A percentile compares a stretch with the other conserved stretches of the same genome.
Evolutionary conservation across 345 rosid genomes (phyloP).

Genomic region (Citrus glauca): DNA sequence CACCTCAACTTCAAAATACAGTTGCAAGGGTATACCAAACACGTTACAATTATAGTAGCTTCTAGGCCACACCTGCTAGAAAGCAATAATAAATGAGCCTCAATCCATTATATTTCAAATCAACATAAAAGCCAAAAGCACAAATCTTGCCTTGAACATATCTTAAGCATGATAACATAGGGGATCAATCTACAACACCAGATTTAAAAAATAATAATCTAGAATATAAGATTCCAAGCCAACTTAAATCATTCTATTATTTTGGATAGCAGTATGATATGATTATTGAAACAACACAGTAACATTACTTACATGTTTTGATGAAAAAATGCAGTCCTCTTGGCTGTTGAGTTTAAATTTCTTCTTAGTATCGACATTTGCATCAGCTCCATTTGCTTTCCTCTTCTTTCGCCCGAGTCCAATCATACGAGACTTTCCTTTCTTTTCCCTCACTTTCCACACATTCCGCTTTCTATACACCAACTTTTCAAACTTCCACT

Average conservation of each 20-base stretch:
- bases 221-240: background rate
- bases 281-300: background rate
- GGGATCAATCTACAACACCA: background rate
- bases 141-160: background rate
- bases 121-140: background rate
- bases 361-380: constrained; percentile 31
- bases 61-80: too few species aligned
- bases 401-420: constrained; percentile 57
- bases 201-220: background rate
- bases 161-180: background rate
- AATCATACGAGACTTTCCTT: constrained; percentile 47
- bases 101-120: background rate
- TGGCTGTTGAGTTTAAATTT: constrained; percentile 39
- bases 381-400: constrained; percentile 41
- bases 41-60: too few species aligned
- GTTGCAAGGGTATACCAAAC: too few species aligned
- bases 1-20: too few species aligned
- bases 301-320: constrained; percentile 26
- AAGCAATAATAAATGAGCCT: too few species aligned
- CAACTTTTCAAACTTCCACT: constrained; percentile 86
- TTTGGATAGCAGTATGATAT: background rate
- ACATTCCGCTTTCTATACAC: constrained; percentile 68
- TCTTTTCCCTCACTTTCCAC: constrained; percentile 89
- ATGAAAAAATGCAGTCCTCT: constrained; percentile 7
- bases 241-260: background rate